Evolutionary conservation across 2,329 filamentous ascomycete genomes (phyloP).

Genomic region (Colletotrichum chlorophyti): DNA sequence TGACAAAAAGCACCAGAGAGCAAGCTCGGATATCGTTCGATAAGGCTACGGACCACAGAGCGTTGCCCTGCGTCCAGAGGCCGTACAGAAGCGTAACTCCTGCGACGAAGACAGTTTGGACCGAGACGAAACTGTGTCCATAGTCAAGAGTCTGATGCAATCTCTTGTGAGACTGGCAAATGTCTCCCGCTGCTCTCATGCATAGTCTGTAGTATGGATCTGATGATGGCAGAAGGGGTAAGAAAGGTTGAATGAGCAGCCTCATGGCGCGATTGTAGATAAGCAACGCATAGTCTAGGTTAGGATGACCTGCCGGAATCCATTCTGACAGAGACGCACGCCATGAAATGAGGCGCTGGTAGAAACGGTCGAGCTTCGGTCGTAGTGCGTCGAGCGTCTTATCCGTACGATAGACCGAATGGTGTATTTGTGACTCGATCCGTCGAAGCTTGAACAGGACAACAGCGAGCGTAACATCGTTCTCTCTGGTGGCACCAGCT

Average conservation of each 20-base stretch:
- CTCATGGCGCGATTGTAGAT: slow-evolving; percentile 57
- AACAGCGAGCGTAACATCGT: slow-evolving; percentile 46
- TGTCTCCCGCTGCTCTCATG: slow-evolving; percentile 45
- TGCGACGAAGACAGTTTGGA: slow-evolving; percentile 50
- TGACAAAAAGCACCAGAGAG: slow-evolving; percentile 55
- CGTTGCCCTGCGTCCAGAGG: slow-evolving; percentile 49
- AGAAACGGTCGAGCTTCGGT: slow-evolving; percentile 54
- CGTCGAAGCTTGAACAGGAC: slow-evolving; percentile 53
- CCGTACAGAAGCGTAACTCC: slow-evolving; percentile 47
- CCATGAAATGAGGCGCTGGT: slow-evolving; percentile 53
- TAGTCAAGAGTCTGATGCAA: slow-evolving; percentile 48
- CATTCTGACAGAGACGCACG: slow-evolving; percentile 64
- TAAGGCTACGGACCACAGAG: slow-evolving; percentile 54
- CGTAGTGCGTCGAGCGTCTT: slow-evolving; percentile 48
- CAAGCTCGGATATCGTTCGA: slow-evolving; percentile 57
- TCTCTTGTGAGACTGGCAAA: slow-evolving; percentile 50
- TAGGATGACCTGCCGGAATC: slow-evolving; percentile 54
- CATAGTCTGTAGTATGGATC: slow-evolving; percentile 54
- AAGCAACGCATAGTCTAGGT: slow-evolving; percentile 54
- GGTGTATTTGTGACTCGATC: slow-evolving; percentile 56
- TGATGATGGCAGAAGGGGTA: slow-evolving; percentile 50
- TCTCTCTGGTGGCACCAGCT: slow-evolving; percentile 38
- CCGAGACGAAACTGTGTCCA: slow-evolving; percentile 49
- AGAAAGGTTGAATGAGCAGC: slow-evolving; percentile 57
- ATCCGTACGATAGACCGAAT: slow-evolving; percentile 59